Evolutionary conservation across 2,329 filamentous ascomycete genomes (phyloP), one percentile per base, ranked within the genome.

Genomic region (Xylariaceae sp.): DNA sequence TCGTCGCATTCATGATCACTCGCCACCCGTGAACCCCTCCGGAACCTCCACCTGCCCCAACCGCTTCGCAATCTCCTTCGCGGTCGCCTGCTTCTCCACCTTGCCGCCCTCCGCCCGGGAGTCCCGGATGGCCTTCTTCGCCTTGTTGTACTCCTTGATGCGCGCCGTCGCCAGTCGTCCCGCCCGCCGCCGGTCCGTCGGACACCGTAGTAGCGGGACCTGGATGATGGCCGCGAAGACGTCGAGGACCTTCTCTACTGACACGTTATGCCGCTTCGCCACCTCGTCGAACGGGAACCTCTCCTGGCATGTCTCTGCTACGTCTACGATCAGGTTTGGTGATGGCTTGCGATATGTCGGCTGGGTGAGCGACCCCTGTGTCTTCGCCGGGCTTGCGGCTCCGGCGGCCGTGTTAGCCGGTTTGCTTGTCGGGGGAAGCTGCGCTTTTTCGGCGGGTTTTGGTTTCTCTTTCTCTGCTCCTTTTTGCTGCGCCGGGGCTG

Each of bases 221-320:
- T 77, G 73, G 12, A 79, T 72, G 48, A 78, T 72, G 47, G 75
- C 76, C 0, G 71, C 69, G 53, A 78, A 78, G 15, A 76, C 70
- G 29, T 78, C 76, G 49, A 70, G 69, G 8, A 80, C 73, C 56
- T 73, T 76, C 36, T 72, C 69, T 8, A 74, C 67, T 0, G 73
- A 58, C 12, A 72, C 65, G 13, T 70, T 68, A 56, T 79, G 76
- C 18, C 76, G 70, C 49, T 70, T 68, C 1, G 76, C 76, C 3
- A 80, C 69, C 30, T 71, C 70, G 3, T 70, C 70, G 47, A 76
- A 77, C 3, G 76, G 76, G 47, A 78, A 77, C 3, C 65, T 65
- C 46, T 71, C 69, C 60, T 76, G 71, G 41, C 74, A 74, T 0
- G 76, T 78, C 61, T 78, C 73, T 3, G 76, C 75, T 19, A 79